These are phyloP conservation scores for Coemansia sp. DNA, from an alignment of 192 early-diverging fungal species.

Conservation along the genomic window DNA sequence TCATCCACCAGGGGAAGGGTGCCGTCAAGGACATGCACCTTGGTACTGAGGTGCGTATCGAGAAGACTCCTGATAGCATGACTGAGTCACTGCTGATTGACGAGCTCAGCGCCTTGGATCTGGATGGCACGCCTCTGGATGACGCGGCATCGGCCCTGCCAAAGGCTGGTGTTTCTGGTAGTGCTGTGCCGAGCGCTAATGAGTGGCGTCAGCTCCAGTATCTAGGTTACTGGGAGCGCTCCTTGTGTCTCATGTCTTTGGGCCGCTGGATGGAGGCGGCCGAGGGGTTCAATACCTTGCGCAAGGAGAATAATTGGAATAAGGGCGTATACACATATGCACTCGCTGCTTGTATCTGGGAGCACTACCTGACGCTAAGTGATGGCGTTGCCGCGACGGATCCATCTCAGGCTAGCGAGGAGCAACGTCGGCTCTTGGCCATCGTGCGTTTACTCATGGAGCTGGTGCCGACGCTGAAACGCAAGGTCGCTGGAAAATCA, in stretches of 20 bases:
- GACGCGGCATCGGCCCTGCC: neutral
- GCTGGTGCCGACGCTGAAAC: constrained; percentile 66
- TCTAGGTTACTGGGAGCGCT: constrained; percentile 82
- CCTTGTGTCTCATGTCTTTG: constrained; percentile 66
- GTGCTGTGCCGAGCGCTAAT: constrained; percentile 2
- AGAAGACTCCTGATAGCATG: constrained; percentile 3
- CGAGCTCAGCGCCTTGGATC: constrained; percentile 51
- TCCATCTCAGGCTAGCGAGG: constrained; percentile 1
- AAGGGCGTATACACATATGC: constrained; percentile 80
- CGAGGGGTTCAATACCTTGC: constrained; percentile 65
- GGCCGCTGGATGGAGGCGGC: constrained; percentile 63
- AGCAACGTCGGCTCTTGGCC: constrained; percentile 37
- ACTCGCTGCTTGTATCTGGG: constrained; percentile 66
- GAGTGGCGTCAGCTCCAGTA: constrained; percentile 80
- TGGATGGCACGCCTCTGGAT: constrained; percentile 44
- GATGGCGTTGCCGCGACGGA: constrained; percentile 9
- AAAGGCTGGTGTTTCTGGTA: neutral
- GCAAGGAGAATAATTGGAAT: constrained; percentile 84
- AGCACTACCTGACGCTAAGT: constrained; percentile 37
- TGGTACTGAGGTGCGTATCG: neutral
- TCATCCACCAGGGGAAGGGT: constrained; percentile 19
- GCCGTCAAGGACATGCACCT: constrained; percentile 22
- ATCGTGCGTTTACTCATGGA: constrained; percentile 65
- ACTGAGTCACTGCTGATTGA: constrained; percentile 9
- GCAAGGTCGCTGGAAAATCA: constrained; percentile 85